These are phyloP conservation scores for Ilyonectria destructans DNA, from an alignment of 2,329 filamentous ascomycete genomes.

Conservation along the genomic window DNA sequence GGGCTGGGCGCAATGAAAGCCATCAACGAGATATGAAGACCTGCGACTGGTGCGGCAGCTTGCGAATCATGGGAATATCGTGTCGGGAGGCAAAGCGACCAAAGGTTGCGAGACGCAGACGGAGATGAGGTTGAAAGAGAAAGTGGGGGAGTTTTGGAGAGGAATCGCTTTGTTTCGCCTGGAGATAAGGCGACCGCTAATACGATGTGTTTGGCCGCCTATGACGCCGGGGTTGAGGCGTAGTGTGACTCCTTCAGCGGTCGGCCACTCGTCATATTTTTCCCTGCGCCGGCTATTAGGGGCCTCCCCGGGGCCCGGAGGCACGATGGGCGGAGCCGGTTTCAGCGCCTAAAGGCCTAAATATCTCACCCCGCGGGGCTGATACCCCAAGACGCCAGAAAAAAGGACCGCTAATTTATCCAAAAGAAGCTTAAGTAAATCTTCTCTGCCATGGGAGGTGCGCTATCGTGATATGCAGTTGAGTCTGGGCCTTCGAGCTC, in stretches of 20 bases:
- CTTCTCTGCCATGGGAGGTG: background rate
- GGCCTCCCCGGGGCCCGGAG: background rate
- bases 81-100: background rate
- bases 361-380: constrained; percentile 3
- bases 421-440: background rate
- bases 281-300: background rate
- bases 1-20: constrained; percentile 19
- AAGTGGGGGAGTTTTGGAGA: constrained; percentile 20
- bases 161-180: constrained; percentile 1
- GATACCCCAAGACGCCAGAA: background rate
- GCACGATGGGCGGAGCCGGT: constrained; percentile 1
- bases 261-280: background rate
- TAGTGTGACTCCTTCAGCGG: constrained; percentile 2
- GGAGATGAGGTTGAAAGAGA: constrained; percentile 17
- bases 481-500: background rate
- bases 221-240: background rate
- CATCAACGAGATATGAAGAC: constrained; percentile 23
- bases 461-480: background rate
- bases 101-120: background rate
- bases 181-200: constrained; percentile 19
- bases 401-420: background rate
- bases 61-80: constrained; percentile 7
- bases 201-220: background rate
- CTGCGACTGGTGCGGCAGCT: constrained; percentile 24
- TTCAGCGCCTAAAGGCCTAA: constrained; percentile 8